A percentile compares a stretch with the other conserved stretches of the same genome.
phyloP scores from a whole-genome alignment of 768 basidiomycete species.

The Neoboletus brunneissimus region DNA sequence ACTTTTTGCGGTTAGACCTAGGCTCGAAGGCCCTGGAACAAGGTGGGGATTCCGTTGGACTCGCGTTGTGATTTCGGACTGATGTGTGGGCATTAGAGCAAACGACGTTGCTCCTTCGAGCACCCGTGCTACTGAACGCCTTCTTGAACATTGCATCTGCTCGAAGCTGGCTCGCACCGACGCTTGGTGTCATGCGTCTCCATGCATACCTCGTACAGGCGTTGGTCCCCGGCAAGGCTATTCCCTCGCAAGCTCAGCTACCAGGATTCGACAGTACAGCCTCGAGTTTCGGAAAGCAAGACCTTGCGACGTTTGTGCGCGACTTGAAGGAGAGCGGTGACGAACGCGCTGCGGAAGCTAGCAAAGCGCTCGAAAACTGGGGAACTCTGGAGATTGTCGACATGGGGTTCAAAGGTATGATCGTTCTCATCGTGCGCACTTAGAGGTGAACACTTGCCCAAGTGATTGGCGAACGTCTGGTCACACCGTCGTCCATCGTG shows the following conservation, averaged over 20 bases:
- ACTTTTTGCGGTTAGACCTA: slow-evolving; percentile 70
- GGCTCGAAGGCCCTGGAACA: slow-evolving; percentile 49
- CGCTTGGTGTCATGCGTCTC: slow-evolving; percentile 75
- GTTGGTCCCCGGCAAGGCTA: slow-evolving; percentile 52
- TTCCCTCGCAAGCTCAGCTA: slow-evolving; percentile 63
- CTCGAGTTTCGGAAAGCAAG: slow-evolving; percentile 25
- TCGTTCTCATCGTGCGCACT: background rate
- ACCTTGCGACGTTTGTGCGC: slow-evolving; percentile 17
- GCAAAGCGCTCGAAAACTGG: slow-evolving; percentile 67
- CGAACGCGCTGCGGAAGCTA: slow-evolving; percentile 24
- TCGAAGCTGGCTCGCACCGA: slow-evolving; percentile 85
- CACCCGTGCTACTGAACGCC: slow-evolving; percentile 71
- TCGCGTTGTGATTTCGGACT: background rate
- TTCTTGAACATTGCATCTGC: slow-evolving; percentile 79
- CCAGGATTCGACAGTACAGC: slow-evolving; percentile 59
- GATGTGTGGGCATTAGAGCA: slow-evolving; percentile 54
- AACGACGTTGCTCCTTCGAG: slow-evolving; percentile 63
- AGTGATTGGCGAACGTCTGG: slow-evolving; percentile 89
- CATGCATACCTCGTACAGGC: slow-evolving; percentile 86
- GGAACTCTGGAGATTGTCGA: slow-evolving; percentile 76
- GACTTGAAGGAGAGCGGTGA: slow-evolving; percentile 19
- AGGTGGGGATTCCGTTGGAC: slow-evolving; percentile 45
- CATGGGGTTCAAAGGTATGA: slow-evolving; percentile 79
- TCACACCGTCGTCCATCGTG: slow-evolving; percentile 87
- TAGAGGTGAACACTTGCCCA: slow-evolving; percentile 3